phyloP scores from a whole-genome alignment of 345 rosid genomes.

The Turritis glabra region DNA sequence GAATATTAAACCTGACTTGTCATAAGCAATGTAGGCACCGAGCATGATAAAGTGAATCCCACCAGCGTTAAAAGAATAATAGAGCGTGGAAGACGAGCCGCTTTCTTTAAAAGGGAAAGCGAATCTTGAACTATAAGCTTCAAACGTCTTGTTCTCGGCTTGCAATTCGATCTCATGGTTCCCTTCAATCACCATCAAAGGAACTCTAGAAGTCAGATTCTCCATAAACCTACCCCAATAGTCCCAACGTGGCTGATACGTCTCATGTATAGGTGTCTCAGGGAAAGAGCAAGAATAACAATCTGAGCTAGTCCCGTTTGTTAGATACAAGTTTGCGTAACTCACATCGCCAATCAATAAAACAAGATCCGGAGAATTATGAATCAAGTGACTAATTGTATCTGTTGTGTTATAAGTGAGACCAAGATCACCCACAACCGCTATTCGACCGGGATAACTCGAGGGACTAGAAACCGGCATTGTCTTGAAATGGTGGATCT shows the following conservation, averaged over 20 bases:
- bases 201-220: conserved; percentile 64
- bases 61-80: conserved; percentile 89
- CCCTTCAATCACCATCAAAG: conserved; percentile 87
- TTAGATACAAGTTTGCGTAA: conserved; percentile 75
- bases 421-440: conserved; percentile 75
- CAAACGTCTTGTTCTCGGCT: conserved; percentile 64
- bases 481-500: conserved; percentile 53
- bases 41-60: conserved; percentile 94
- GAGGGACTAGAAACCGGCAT: conserved; percentile 62
- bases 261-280: conserved; percentile 65
- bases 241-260: conserved; percentile 92
- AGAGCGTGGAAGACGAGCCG: conserved; percentile 68
- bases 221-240: conserved; percentile 96
- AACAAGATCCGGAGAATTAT: conserved; percentile 69
- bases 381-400: conserved; percentile 55
- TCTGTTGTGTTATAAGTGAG: conserved; percentile 83
- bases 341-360: conserved; percentile 68
- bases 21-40: conserved; percentile 64
- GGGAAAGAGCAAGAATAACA: conserved; percentile 69
- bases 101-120: conserved; percentile 79
- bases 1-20: conserved; percentile 52
- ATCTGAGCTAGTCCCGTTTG: conserved; percentile 77
- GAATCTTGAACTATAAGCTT: conserved; percentile 80
- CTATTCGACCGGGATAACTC: conserved; percentile 69
- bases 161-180: conserved; percentile 83